Evolutionary conservation across 495 filamentous ascomycete genomes (phyloP).

Genomic region (Xylona heveae): DNA sequence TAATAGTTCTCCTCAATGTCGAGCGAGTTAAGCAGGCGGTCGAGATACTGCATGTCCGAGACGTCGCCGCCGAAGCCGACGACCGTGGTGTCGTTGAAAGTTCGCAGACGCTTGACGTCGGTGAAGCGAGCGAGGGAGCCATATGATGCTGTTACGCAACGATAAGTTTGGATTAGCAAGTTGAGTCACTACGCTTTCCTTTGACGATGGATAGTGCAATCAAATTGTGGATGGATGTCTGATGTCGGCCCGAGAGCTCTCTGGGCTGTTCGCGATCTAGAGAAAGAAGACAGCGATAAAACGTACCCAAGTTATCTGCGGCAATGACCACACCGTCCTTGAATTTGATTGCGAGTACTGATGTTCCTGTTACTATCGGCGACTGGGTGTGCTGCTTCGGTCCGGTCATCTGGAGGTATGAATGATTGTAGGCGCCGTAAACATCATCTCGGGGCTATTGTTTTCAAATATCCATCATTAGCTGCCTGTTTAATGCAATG

Average conservation of each 20-base stretch:
- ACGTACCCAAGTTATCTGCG: conserved; percentile 80
- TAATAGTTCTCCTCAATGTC: conserved; percentile 78
- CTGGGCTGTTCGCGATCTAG: no score
- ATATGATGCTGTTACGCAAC: conserved; percentile 53
- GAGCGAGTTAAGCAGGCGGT: conserved; percentile 70
- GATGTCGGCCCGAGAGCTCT: no score
- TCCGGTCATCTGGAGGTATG: conserved; percentile 48
- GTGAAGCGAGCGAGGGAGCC: conserved; percentile 93
- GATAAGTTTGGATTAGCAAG: conserved; percentile 1
- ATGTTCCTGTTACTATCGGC: conserved; percentile 88
- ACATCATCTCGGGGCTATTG: conserved; percentile 78
- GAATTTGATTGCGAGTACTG: conserved; percentile 83
- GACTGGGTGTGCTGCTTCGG: conserved; percentile 74
- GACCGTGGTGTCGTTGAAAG: conserved; percentile 55
- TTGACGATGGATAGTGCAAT: no score
- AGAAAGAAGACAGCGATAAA: conserved; percentile 1
- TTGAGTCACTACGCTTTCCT: neutral
- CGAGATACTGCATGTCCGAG: conserved; percentile 94
- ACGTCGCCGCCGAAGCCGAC: conserved; percentile 87
- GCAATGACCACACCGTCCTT: conserved; percentile 91
- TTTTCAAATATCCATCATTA: conserved; percentile 3
- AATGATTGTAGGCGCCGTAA: conserved; percentile 78
- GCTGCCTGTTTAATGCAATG: no score
- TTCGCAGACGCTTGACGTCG: conserved; percentile 72
- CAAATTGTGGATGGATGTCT: no score